Base-by-base conservation (phyloP, 768 basidiomycete genomes). In the Steccherinum ochraceum region DNA sequence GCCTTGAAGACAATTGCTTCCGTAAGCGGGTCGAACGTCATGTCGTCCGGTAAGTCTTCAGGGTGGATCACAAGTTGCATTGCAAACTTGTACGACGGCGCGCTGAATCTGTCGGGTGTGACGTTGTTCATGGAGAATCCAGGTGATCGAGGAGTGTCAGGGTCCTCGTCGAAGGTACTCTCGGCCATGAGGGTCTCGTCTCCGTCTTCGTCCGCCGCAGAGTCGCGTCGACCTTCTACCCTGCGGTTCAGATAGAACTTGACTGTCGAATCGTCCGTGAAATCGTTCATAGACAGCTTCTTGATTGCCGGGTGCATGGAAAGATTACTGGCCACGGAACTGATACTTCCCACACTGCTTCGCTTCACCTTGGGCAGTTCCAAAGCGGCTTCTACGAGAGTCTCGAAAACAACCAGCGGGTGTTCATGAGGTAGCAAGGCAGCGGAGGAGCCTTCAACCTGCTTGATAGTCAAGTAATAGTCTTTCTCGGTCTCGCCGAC, bases 231-330 rank as follows among this genome's bases (percentile, higher is more conserved):
- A 1, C 54, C 67, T 13, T 65, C 63, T 5, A 75, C 69, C 23
- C 77, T 72, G 49, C 89, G 74, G 65, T 97, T 93, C 56, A 98
- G 67, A 68, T 96, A 99, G 67, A 98, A 88, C 67, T 97, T 98
- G 69, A 98, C 94, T 0, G 87, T 84, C 3, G 93, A 93, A 63
- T 98, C 96, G 58, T 99, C 96, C 40, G 89, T 89, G 63, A 94
- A 98, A 64, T 98, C 96, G 60, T 94, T 96, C 92, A 96, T 95
- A 42, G 89, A 83, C 39, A 98, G 72, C 64, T 89, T 90, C 62
- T 82, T 85, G 67, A 98, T 99, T 13, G 96, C 94, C 16, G 95
- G 94, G 62, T 97, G 91, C 80, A 90, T 86, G 3, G 88, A 89
- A 23, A 98, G 74, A 62, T 94, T 93, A 63, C 90, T 93, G 26